Conservation (phyloP, 768 basidiomycete genomes). For the Termitomyces sp. region DNA sequence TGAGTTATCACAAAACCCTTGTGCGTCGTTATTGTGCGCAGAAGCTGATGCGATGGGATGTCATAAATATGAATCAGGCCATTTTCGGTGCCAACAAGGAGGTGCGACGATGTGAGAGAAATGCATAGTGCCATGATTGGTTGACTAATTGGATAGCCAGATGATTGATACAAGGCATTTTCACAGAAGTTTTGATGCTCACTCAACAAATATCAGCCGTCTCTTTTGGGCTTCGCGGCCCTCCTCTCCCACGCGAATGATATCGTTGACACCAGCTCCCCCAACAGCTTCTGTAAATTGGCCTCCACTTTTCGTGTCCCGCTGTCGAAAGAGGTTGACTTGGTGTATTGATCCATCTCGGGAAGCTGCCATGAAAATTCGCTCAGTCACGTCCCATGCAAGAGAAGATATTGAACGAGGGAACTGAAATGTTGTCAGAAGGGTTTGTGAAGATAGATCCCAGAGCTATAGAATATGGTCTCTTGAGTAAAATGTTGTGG, state of each 20-base stretch:
- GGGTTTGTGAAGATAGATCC: conserved; percentile 70
- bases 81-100: conserved; percentile 76
- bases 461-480: conserved; percentile 52
- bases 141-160: conserved; percentile 43
- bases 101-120: conserved; percentile 72
- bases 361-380: conserved; percentile 86
- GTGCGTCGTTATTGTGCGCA: conserved; percentile 76
- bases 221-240: conserved; percentile 44
- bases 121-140: conserved; percentile 70
- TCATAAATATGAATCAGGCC: conserved; percentile 83
- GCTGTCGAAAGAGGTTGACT: conserved; percentile 71
- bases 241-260: conserved; percentile 66
- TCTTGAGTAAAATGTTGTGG: conserved; percentile 3
- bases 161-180: background rate
- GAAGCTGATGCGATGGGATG: conserved; percentile 84
- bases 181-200: conserved; percentile 18
- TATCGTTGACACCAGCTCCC: conserved; percentile 65
- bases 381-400: conserved; percentile 81
- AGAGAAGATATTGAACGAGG: conserved; percentile 70
- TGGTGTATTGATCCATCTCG: conserved; percentile 73
- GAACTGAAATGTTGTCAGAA: conserved; percentile 87
- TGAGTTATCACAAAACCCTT: conserved; percentile 68
- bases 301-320: conserved; percentile 49
- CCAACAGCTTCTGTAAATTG: conserved; percentile 66
- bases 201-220: conserved; percentile 74